These are phyloP conservation scores for Hypoxylon crocopeplum DNA, from an alignment of 495 filamentous ascomycete genomes.

Conservation along the genomic window DNA sequence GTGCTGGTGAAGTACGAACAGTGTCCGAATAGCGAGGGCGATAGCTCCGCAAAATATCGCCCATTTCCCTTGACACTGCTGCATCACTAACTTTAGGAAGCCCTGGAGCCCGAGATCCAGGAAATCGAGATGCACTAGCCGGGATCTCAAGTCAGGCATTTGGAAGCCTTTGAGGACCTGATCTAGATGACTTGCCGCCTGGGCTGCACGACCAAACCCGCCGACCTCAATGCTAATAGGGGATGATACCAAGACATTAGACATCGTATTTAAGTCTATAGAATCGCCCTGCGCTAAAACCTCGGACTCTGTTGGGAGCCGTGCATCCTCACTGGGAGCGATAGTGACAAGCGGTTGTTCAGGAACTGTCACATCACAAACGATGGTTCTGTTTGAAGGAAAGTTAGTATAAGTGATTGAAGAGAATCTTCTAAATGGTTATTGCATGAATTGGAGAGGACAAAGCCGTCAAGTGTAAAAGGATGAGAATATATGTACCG, in stretches of 20 bases:
- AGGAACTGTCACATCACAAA: slow-evolving; percentile 12
- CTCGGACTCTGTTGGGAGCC: slow-evolving; percentile 12
- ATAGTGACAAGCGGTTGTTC: slow-evolving; percentile 26
- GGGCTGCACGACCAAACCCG: slow-evolving; percentile 40
- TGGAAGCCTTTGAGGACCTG: slow-evolving; percentile 12
- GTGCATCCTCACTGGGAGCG: slow-evolving; percentile 4
- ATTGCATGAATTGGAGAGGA: too few species aligned
- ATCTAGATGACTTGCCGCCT: slow-evolving; percentile 45
- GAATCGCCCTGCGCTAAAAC: slow-evolving; percentile 2
- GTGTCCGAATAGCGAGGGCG: slow-evolving; percentile 34
- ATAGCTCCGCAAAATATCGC: slow-evolving; percentile 40
- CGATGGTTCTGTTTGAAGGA: slow-evolving; percentile 7
- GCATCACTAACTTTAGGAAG: slow-evolving; percentile 37
- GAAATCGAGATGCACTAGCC: neutral
- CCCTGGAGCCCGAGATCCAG: neutral
- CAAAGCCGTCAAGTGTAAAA: neutral
- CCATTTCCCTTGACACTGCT: slow-evolving; percentile 30
- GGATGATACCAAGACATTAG: slow-evolving; percentile 16
- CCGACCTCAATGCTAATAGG: slow-evolving; percentile 25
- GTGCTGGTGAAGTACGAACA: slow-evolving; percentile 32
- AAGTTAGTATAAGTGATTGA: too few species aligned
- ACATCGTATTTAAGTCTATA: neutral
- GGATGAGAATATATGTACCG: slow-evolving; percentile 29
- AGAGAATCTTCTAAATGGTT: too few species aligned
- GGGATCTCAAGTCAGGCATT: slow-evolving; percentile 20